A percentile compares a stretch with the other conserved stretches of the same genome.
phyloP scores from a whole-genome alignment of 2,329 filamentous ascomycete species.

The Fusarium liriodendri region DNA sequence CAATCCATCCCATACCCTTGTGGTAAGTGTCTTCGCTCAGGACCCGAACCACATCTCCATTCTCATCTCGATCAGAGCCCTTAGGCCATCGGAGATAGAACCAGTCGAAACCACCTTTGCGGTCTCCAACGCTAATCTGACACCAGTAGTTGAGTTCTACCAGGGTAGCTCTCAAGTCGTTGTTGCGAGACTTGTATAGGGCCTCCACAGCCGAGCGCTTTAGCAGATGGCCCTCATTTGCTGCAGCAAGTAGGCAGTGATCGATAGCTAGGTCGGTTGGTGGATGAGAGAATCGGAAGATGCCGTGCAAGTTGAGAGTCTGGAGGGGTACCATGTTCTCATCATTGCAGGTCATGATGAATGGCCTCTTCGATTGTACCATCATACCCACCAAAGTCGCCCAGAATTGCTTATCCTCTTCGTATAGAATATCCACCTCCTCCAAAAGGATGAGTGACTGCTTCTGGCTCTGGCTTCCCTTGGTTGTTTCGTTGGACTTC shows the following conservation, averaged over 20 bases:
- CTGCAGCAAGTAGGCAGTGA: constrained; percentile 83
- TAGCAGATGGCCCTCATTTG: constrained; percentile 88
- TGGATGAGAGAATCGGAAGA: constrained; percentile 79
- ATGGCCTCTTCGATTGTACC: constrained; percentile 86
- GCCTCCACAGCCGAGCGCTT: constrained; percentile 72
- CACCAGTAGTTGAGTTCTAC: constrained; percentile 96
- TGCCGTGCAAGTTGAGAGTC: constrained; percentile 82
- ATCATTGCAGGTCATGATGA: constrained; percentile 95
- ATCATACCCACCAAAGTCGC: constrained; percentile 81
- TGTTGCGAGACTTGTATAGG: constrained; percentile 75
- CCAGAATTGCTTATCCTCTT: constrained; percentile 98
- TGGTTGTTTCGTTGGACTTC: constrained; percentile 45
- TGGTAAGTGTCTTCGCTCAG: constrained; percentile 84
- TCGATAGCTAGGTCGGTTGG: constrained; percentile 78
- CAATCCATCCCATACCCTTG: constrained; percentile 81
- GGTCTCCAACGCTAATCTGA: constrained; percentile 91
- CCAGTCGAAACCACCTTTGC: constrained; percentile 91
- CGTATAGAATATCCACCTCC: constrained; percentile 92
- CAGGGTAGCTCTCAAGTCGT: constrained; percentile 84
- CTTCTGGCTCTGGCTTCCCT: constrained; percentile 72
- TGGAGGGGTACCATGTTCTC: constrained; percentile 83
- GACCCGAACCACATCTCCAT: constrained; percentile 78
- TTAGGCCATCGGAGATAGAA: constrained; percentile 82
- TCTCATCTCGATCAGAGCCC: constrained; percentile 74
- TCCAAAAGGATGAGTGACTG: constrained; percentile 95